Percentiles rank a stretch among this genome's conserved stretches.
Conservation (phyloP, 176 grass and related monocot genomes). For the Oryza meridionalis region DNA sequence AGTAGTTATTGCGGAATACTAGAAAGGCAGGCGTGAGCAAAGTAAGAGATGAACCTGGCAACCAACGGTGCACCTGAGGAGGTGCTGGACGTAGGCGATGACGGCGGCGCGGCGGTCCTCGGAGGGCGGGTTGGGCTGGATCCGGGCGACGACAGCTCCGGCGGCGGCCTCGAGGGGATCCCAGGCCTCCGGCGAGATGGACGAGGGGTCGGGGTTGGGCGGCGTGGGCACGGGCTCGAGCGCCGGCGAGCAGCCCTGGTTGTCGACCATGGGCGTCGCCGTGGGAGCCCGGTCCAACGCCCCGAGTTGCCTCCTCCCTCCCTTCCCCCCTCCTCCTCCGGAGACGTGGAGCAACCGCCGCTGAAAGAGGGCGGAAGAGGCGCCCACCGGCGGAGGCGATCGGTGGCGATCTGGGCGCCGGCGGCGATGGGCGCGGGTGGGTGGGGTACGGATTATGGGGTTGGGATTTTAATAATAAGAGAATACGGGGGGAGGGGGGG, state of each 20-base stretch:
- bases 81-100: slow-evolving; percentile 66
- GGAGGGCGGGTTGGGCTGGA: slow-evolving; percentile 75
- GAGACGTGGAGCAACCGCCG: slow-evolving; percentile 7
- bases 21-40: not conserved
- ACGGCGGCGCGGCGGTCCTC: slow-evolving; percentile 70
- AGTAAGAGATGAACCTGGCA: slow-evolving; percentile 44
- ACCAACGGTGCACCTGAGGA: slow-evolving; percentile 44
- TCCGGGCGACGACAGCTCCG: slow-evolving; percentile 49
- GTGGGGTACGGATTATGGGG: not conserved
- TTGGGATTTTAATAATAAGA: slow-evolving; percentile 30
- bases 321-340: too few species aligned
- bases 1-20: not conserved
- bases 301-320: not conserved
- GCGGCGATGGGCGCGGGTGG: slow-evolving; percentile 13
- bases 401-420: slow-evolving; percentile 48
- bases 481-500: not conserved
- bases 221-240: slow-evolving; percentile 27
- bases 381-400: slow-evolving; percentile 13
- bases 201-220: slow-evolving; percentile 58
- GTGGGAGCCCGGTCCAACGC: not conserved
- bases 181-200: slow-evolving; percentile 57
- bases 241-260: slow-evolving; percentile 51
- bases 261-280: slow-evolving; percentile 66
- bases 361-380: not conserved
- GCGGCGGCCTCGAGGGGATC: slow-evolving; percentile 68